Base-by-base conservation (phyloP, 2,329 filamentous ascomycete genomes). In the Furcasterigmium furcatum region DNA sequence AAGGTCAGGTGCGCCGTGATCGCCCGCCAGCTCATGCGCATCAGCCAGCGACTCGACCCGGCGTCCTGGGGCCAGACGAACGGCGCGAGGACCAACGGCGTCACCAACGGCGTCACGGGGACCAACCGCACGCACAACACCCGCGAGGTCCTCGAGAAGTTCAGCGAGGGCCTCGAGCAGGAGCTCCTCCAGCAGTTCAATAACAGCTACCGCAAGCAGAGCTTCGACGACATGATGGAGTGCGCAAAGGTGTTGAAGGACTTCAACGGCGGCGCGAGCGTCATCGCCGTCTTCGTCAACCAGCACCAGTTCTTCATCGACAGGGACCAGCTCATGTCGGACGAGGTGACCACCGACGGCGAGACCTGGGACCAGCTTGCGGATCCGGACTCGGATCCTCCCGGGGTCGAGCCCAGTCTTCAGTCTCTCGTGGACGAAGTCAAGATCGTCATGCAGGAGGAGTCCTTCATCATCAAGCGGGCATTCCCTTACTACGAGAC, bases 281-380 rank as follows among this genome's bases (percentile, higher is more conserved):
- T 97, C 48, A 95, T 96, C 65, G 92, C 89, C 13, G 77, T 92
- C 10, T 99, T 97, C 65, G 92, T 99, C 60, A 99, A 99, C 62
- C 94, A 99, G 65, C 95, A 99, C 68, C 91, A 96, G 60, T 99
- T 99, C 76, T 99, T 99, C 70, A 96, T 99, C 60, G 94, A 97
- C 62, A 80, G 91, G 21, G 94, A 91, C 55, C 92, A 97, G 64
- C 74, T 99, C 46, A 85, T 96, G 41, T 87, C 86, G 1, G 91
- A 96, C 58, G 91, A 96, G 62, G 82, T 95, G 14, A 79, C 78
- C 3, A 79, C 81, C 12, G 88, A 94, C 56, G 79, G 77, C 47
- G 81, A 90, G 50, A 85, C 83, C 2, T 96, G 92, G 91, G 92
- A 97, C 46, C 85, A 86, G 55, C 76, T 99, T 43, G 92, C 95